phyloP scores from a whole-genome alignment of 805 yeast species.

The Jamesozyma rosinii region DNA sequence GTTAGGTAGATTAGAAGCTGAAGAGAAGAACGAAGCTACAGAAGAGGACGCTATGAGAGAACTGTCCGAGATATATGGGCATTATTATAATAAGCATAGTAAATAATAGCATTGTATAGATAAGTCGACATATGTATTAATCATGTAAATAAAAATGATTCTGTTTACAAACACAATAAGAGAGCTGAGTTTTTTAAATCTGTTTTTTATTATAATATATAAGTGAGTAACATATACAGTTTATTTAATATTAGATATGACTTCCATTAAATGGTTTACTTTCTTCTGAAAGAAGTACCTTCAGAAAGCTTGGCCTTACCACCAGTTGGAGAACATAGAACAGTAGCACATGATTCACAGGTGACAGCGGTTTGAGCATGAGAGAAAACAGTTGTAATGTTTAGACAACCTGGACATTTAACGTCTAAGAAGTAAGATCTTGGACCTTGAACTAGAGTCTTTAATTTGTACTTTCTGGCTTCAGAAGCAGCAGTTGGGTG shows the following conservation, averaged over 20 bases:
- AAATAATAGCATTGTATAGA: background rate
- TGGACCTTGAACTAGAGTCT: conserved; percentile 94
- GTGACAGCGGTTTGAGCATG: conserved; percentile 99
- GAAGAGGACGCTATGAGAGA: conserved; percentile 3
- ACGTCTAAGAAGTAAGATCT: conserved; percentile 99
- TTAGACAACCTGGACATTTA: conserved; percentile 98
- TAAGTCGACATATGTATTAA: background rate
- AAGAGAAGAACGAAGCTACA: background rate
- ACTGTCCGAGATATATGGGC: conserved; percentile 8
- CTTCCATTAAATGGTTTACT: conserved; percentile 43
- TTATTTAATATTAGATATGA: conserved; percentile 4
- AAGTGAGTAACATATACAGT: conserved; percentile 9
- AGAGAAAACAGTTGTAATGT: conserved; percentile 98
- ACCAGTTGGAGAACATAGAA: conserved; percentile 98
- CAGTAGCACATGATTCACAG: conserved; percentile 97
- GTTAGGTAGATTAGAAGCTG: conserved; percentile 12
- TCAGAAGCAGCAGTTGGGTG: conserved; percentile 97
- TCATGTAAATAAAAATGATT: conserved; percentile 3
- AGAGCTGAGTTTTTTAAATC: conserved; percentile 1
- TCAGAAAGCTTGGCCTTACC: conserved; percentile 99
- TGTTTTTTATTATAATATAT: conserved; percentile 7
- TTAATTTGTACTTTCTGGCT: conserved; percentile 93
- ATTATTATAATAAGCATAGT: conserved; percentile 4
- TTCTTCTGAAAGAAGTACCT: conserved; percentile 99
- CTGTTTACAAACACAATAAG: no score